phyloP scores from a whole-genome alignment of 108 stramenopile genomes.

The Epithemia pelagica region DNA sequence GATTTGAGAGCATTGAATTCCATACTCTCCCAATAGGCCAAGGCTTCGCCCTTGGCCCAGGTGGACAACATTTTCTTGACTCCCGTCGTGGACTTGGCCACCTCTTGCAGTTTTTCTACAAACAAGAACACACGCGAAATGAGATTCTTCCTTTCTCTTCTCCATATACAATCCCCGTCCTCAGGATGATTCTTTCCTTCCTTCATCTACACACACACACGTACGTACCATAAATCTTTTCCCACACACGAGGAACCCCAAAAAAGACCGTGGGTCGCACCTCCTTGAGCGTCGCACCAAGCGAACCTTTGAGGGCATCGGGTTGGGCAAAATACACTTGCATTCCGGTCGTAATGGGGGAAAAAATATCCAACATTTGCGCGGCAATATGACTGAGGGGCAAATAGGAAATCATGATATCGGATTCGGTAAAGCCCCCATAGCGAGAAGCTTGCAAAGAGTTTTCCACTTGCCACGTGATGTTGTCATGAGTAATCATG shows the following conservation, averaged over 20 bases:
- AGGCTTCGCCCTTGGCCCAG: slow-evolving; percentile 52
- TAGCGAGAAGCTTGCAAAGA: slow-evolving; percentile 11
- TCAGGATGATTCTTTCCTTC: no score
- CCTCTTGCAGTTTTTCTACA: slow-evolving; percentile 58
- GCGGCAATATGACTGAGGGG: slow-evolving; percentile 60
- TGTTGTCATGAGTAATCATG: slow-evolving; percentile 78
- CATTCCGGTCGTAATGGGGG: slow-evolving; percentile 36
- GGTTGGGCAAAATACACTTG: slow-evolving; percentile 58
- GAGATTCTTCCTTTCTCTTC: no score
- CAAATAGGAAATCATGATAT: slow-evolving; percentile 37
- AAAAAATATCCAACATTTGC: slow-evolving; percentile 41
- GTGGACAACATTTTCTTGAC: slow-evolving; percentile 53
- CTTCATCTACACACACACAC: no score
- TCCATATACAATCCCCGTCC: no score
- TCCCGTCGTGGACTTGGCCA: slow-evolving; percentile 28
- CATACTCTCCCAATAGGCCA: slow-evolving; percentile 9
- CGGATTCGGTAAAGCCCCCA: slow-evolving; percentile 12
- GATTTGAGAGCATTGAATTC: slow-evolving; percentile 10
- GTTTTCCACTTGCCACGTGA: slow-evolving; percentile 39
- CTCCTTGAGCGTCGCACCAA: slow-evolving; percentile 42
- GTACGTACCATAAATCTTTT: slow-evolving; percentile 63
- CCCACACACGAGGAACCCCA: slow-evolving; percentile 83
- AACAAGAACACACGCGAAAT: neutral
- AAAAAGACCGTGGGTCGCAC: slow-evolving; percentile 78
- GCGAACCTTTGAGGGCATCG: slow-evolving; percentile 62